Evolutionary conservation across 257 asterid species (phyloP).

Genomic region (Datura wrightii): DNA sequence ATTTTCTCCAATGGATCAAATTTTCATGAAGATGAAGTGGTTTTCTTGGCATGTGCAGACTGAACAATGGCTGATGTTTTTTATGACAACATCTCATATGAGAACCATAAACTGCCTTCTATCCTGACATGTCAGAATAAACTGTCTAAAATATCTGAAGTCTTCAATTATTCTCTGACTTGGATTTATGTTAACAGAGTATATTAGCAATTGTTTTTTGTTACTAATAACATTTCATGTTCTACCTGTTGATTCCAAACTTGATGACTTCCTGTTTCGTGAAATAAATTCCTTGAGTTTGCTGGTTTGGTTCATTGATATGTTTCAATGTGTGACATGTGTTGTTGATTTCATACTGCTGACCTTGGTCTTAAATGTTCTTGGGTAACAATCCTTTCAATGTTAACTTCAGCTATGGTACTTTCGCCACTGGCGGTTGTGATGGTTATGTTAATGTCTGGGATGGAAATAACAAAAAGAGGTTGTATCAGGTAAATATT

Average conservation of each 20-base stretch:
- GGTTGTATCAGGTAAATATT: constrained; percentile 80
- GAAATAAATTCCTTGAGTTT: neutral
- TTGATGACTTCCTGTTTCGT: neutral
- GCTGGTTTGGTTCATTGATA: neutral
- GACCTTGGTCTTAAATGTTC: neutral
- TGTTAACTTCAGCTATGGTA: constrained; percentile 66
- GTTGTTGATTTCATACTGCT: neutral
- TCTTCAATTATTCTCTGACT: neutral
- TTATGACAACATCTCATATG: constrained; percentile 6
- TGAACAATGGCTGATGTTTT: neutral
- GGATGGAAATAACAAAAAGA: constrained; percentile 98
- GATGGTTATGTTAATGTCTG: constrained; percentile 95
- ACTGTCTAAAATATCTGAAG: neutral
- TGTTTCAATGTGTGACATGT: neutral
- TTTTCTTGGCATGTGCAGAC: neutral
- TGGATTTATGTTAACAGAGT: constrained; percentile 4
- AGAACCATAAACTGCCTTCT: neutral
- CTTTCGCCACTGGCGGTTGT: constrained; percentile 93
- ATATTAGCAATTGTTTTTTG: neutral
- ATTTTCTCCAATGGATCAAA: neutral
- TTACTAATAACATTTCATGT: neutral
- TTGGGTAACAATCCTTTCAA: constrained; percentile 16
- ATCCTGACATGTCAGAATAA: neutral
- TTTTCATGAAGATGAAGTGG: neutral
- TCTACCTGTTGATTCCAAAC: neutral